Conservation (phyloP, 345 rosid species). For the Erysimum cheiranthoides region DNA sequence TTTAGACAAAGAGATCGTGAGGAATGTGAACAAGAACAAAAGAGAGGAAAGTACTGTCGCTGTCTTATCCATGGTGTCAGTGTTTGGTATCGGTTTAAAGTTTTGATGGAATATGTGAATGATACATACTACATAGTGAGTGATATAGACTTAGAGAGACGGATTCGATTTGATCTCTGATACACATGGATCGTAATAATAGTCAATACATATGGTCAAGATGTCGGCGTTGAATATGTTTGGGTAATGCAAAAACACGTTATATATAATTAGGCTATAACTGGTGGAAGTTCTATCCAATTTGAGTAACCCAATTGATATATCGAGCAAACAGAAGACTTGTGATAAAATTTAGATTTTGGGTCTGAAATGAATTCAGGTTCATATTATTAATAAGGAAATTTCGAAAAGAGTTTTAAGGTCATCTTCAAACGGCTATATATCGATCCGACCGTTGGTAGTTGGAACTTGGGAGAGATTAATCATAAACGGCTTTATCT, state of each 20-base stretch:
- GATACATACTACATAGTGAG: neutral
- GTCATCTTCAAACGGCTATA: neutral
- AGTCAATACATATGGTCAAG: slow-evolving; percentile 8
- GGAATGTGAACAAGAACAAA: slow-evolving; percentile 42
- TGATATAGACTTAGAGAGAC: neutral
- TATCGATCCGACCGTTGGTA: neutral
- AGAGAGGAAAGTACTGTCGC: slow-evolving; percentile 18
- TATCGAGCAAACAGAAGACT: neutral
- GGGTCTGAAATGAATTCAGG: neutral
- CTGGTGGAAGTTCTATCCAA: neutral
- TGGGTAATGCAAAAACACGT: neutral
- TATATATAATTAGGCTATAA: neutral
- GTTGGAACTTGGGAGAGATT: neutral
- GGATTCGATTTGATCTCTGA: slow-evolving; percentile 13
- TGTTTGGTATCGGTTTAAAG: slow-evolving; percentile 18
- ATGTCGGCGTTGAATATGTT: slow-evolving; percentile 27
- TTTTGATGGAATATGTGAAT: slow-evolving; percentile 18
- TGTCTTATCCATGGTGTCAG: slow-evolving; percentile 35
- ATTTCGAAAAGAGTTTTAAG: neutral
- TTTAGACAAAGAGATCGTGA: slow-evolving; percentile 46
- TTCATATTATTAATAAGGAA: neutral
- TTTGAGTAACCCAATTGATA: neutral
- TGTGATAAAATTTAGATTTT: neutral
- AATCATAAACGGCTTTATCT: neutral
- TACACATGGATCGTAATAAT: neutral